Evolutionary conservation across 805 yeast genomes (phyloP), one percentile per base, ranked within the genome.

Genomic region (Saccharomyces kudriavzevii): DNA sequence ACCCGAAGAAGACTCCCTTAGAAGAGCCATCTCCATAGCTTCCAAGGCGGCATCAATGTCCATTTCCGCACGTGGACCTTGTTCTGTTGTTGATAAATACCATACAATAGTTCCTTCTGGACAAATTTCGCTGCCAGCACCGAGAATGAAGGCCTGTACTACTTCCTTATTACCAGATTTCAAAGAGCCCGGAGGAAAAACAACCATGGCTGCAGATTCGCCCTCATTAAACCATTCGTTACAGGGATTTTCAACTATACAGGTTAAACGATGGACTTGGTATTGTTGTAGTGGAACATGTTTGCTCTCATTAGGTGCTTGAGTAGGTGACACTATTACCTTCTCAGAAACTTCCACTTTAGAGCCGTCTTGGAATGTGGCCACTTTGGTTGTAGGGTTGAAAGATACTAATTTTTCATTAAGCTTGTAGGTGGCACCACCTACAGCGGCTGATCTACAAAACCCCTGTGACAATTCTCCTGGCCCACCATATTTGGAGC

Each of bases 381-480:
- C 97, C 25, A 82, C 74, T 63, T 87, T 84, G 29, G 81, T 73
- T 27, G 68, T 72, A 35, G 85, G 81, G 67, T 92, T 92, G 70
- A 75, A 89, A 40, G 81, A 80, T 4, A 72, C 72, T 51, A 92
- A 70, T 43, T 77, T 73, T 14, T 94, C 85, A 65, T 85, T 83
- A 53, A 92, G 76, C 69, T 90, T 89, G 72, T 94, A 92, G 31
- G 95, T 89, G 52, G 97, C 86, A 52, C 98, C 98, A 20, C 94
- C 98, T 57, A 92, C 98, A 13, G 99, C 99, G 3, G 98, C 98
- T 54, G 96, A 87, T 62, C 99, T 79, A 72, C 97, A 92, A 70
- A 94, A 92, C 1, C 97, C 99, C 73, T 92, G 99, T 14, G 96
- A 84, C 27, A 92, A 75, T 71, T 92, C 99, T 51, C 98, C 97